Conservation (phyloP, 768 basidiomycete species). For the Suillus brevipes region DNA sequence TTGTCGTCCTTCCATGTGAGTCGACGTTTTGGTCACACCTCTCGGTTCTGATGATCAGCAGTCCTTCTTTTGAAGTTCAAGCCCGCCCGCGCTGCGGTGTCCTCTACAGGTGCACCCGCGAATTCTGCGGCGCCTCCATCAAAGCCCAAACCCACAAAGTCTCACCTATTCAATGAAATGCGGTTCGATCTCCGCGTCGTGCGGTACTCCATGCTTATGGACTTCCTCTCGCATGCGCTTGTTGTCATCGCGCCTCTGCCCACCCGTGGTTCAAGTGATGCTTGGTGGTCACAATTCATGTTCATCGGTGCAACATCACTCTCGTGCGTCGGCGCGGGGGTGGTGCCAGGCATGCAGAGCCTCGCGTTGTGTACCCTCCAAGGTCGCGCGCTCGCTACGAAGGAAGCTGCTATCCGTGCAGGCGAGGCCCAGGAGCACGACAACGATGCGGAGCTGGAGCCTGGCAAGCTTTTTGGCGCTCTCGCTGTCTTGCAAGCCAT, state of each 20-base stretch:
- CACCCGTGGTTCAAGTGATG: slow-evolving; percentile 26
- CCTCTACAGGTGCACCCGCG: slow-evolving; percentile 8
- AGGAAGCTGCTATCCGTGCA: slow-evolving; percentile 37
- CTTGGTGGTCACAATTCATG: slow-evolving; percentile 36
- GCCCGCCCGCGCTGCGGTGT: slow-evolving; percentile 29
- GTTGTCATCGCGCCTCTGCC: slow-evolving; percentile 55
- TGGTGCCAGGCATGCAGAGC: slow-evolving; percentile 69
- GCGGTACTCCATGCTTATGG: slow-evolving; percentile 63
- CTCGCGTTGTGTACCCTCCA: slow-evolving; percentile 69
- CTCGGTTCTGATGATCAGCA: slow-evolving; percentile 39
- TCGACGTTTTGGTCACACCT: slow-evolving; percentile 20
- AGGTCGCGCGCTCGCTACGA: slow-evolving; percentile 25
- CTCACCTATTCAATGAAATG: slow-evolving; percentile 58
- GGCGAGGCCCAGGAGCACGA: slow-evolving; percentile 14
- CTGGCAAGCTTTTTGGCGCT: slow-evolving; percentile 69
- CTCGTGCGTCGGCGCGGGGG: slow-evolving; percentile 65
- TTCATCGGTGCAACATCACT: slow-evolving; percentile 65
- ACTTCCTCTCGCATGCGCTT: slow-evolving; percentile 62
- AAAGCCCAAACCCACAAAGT: slow-evolving; percentile 47
- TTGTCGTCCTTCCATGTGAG: slow-evolving; percentile 70
- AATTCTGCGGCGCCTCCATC: slow-evolving; percentile 35
- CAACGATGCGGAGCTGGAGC: slow-evolving; percentile 34
- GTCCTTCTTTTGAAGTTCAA: slow-evolving; percentile 67
- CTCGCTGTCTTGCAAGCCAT: slow-evolving; percentile 67
- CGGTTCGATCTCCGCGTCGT: slow-evolving; percentile 70